These are phyloP conservation scores for Penicillium silybi DNA, from an alignment of 495 filamentous ascomycete genomes.

Conservation along the genomic window DNA sequence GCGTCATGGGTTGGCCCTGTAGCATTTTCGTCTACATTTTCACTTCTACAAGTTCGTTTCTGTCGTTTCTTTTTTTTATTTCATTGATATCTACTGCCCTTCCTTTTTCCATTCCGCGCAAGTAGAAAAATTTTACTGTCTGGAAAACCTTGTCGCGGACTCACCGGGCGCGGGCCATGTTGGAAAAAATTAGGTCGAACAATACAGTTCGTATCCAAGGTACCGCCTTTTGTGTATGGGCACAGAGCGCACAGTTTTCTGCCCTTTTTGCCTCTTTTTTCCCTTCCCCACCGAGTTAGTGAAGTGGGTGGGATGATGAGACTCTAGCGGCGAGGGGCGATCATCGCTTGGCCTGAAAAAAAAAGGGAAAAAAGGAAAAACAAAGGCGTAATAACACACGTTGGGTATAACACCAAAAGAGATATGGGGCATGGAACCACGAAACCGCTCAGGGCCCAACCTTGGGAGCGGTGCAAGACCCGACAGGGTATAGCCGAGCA, in stretches of 20 bases:
- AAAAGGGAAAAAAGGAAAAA: constrained; percentile 8
- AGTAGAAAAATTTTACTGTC: neutral
- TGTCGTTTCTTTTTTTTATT: neutral
- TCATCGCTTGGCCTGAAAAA: constrained; percentile 24
- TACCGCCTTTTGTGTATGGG: constrained; percentile 6
- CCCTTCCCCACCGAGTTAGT: constrained; percentile 20
- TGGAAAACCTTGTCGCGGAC: neutral
- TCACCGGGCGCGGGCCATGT: too few species aligned
- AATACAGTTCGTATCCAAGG: constrained; percentile 11
- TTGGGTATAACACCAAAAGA: neutral
- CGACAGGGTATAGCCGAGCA: constrained; percentile 20
- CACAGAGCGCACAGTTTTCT: constrained; percentile 15
- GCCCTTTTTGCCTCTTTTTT: constrained; percentile 10
- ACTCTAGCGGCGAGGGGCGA: constrained; percentile 22
- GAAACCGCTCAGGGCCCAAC: constrained; percentile 5
- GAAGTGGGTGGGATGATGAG: constrained; percentile 19
- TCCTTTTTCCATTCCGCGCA: neutral
- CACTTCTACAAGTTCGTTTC: neutral
- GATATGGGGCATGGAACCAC: constrained; percentile 12
- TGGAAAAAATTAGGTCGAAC: neutral
- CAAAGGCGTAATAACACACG: constrained; percentile 1
- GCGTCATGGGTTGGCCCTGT: constrained; percentile 36
- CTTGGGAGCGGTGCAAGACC: constrained; percentile 11
- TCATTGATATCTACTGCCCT: neutral
- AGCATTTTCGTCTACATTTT: constrained; percentile 11